Evolutionary conservation across 2,329 filamentous ascomycete genomes (phyloP).

Genomic region (Paecilomyces fulvus): DNA sequence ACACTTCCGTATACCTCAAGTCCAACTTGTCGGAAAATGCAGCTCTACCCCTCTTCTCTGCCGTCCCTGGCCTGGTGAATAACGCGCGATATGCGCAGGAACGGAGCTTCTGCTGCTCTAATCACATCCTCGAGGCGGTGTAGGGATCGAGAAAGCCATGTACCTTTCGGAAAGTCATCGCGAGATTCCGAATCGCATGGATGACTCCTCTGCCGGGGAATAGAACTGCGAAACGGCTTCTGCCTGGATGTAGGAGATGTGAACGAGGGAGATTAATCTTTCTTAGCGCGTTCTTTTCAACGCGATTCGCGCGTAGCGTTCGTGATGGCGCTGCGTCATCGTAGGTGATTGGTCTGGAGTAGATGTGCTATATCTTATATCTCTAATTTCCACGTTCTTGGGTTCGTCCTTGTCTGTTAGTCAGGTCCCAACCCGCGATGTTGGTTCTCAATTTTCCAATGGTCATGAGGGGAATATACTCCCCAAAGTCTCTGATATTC

Average conservation of each 20-base stretch:
- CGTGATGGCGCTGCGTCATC: neutral
- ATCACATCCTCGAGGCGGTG: neutral
- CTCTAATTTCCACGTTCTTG: neutral
- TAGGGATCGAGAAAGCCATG: neutral
- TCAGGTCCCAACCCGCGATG: neutral
- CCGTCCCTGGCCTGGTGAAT: neutral
- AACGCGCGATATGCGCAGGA: neutral
- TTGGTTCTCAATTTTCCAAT: neutral
- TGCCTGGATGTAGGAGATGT: neutral
- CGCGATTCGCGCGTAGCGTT: neutral
- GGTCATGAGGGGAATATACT: neutral
- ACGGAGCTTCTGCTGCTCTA: neutral
- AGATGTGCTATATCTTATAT: neutral
- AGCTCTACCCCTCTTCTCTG: neutral
- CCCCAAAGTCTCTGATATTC: no score
- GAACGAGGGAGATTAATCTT: neutral
- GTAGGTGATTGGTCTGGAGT: neutral
- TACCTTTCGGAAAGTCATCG: neutral
- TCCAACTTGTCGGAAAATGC: neutral
- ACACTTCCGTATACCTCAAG: neutral
- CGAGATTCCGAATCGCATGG: neutral
- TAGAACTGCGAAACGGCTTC: neutral
- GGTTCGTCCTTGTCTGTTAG: neutral
- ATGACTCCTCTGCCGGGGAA: neutral
- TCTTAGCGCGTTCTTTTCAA: neutral